A percentile compares a stretch with the other conserved stretches of the same genome.
These are phyloP conservation scores for Thalassiosira ordinaria DNA, from an alignment of 352 stramenopile genomes.

Conservation along the genomic window DNA sequence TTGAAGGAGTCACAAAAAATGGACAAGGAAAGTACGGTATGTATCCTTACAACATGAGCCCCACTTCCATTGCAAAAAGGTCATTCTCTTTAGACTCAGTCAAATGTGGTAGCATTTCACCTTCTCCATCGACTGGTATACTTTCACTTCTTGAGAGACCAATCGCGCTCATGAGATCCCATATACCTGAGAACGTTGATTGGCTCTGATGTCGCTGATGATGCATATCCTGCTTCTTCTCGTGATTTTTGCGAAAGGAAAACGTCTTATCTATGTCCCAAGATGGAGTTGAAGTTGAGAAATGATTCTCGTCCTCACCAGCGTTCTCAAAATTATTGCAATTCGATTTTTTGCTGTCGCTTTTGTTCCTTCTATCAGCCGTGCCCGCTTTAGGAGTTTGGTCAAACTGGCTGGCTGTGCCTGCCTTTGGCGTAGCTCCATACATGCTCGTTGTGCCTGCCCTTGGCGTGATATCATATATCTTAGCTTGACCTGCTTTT, in stretches of 20 bases:
- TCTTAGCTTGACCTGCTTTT: too few species aligned
- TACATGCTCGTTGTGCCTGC: conserved; percentile 7
- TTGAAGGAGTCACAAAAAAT: too few species aligned
- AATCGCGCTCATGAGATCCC: conserved; percentile 12
- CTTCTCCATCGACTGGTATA: conserved; percentile 8
- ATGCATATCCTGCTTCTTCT: neutral
- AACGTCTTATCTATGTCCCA: conserved; percentile 26
- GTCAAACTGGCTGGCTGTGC: neutral
- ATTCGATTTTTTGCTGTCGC: too few species aligned
- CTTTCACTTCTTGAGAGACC: conserved; percentile 15
- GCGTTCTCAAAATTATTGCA: too few species aligned
- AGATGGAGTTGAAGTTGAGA: conserved; percentile 16
- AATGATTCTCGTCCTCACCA: neutral
- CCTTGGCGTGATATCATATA: conserved; percentile 6
- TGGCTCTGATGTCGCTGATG: conserved; percentile 12
- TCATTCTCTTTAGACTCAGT: conserved; percentile 48
- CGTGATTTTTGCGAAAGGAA: conserved; percentile 11
- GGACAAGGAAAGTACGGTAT: too few species aligned
- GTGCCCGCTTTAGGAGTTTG: too few species aligned
- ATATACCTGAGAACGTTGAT: conserved; percentile 16
- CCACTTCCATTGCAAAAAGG: conserved; percentile 53
- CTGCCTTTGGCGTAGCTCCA: neutral
- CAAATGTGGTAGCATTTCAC: conserved; percentile 7
- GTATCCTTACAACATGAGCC: conserved; percentile 59
- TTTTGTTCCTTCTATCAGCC: too few species aligned